phyloP scores from a whole-genome alignment of 1,139 yeast species.

The Saccharomyces hybrid region DNA sequence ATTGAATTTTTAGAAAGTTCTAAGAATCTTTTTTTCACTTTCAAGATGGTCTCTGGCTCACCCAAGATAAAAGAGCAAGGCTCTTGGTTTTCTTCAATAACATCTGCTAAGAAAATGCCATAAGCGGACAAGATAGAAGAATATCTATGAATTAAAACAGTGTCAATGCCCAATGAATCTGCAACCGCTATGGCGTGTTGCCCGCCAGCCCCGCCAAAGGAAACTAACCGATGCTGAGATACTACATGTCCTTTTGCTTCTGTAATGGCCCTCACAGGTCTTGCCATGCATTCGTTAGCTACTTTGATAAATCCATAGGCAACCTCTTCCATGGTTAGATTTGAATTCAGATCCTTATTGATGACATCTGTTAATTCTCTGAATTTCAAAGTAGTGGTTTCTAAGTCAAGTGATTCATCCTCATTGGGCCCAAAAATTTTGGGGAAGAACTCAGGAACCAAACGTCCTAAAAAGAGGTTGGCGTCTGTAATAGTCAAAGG shows the following conservation, averaged over 20 bases:
- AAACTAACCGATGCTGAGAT: conserved; percentile 41
- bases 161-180: conserved; percentile 39
- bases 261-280: conserved; percentile 48
- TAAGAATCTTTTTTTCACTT: conserved; percentile 32
- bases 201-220: conserved; percentile 58
- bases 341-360: conserved; percentile 33
- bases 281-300: conserved; percentile 50
- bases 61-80: conserved; percentile 42
- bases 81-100: conserved; percentile 58
- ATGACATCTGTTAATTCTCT: conserved; percentile 37
- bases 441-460: conserved; percentile 50
- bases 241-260: conserved; percentile 47
- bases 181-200: conserved; percentile 52
- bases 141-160: conserved; percentile 44
- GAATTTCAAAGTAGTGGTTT: conserved; percentile 36
- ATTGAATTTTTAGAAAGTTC: conserved; percentile 17
- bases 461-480: conserved; percentile 45
- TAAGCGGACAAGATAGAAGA: conserved; percentile 50
- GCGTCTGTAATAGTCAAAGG: conserved; percentile 57
- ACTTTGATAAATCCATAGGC: conserved; percentile 48
- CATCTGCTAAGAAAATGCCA: conserved; percentile 51
- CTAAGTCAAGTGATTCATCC: conserved; percentile 43
- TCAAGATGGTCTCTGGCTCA: conserved; percentile 26
- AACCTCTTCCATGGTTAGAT: conserved; percentile 40
- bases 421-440: conserved; percentile 53